Conservation (phyloP, 148 eudicot species). For the Rhododendron molle region DNA sequence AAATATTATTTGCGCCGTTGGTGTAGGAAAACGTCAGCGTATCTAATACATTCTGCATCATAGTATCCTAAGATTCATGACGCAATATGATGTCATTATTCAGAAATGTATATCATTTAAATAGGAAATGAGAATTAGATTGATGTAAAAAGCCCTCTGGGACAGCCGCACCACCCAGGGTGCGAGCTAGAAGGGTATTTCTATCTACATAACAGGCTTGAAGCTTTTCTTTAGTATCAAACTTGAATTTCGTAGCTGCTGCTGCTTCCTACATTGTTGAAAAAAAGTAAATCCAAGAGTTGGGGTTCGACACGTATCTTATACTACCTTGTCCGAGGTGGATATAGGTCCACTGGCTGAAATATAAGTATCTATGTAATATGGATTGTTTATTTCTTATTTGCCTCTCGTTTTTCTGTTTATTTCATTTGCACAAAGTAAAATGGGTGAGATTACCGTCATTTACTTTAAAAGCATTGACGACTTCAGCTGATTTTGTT, state of each 20-base stretch:
- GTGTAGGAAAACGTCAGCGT: neutral
- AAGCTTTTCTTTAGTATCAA: neutral
- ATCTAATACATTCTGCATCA: neutral
- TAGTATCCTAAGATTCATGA: neutral
- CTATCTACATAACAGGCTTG: neutral
- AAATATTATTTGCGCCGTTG: neutral
- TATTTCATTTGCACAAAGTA: neutral
- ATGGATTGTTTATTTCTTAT: neutral
- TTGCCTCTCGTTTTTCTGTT: neutral
- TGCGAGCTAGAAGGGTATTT: neutral
- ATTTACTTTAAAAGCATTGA: neutral
- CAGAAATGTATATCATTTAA: neutral
- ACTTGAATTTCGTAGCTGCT: neutral
- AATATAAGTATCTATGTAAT: neutral
- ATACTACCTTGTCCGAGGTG: neutral
- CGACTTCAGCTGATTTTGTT: neutral
- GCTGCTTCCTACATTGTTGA: neutral
- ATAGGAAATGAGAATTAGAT: neutral
- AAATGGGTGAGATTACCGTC: neutral
- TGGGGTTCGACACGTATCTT: neutral
- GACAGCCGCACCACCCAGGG: too few relatives aligned
- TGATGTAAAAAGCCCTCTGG: too few relatives aligned
- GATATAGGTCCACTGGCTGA: neutral
- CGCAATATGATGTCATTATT: neutral
- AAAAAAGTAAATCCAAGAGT: neutral